Evolutionary conservation across 2,329 filamentous ascomycete genomes (phyloP).

Genomic region (Reticulascus tulasneorum): DNA sequence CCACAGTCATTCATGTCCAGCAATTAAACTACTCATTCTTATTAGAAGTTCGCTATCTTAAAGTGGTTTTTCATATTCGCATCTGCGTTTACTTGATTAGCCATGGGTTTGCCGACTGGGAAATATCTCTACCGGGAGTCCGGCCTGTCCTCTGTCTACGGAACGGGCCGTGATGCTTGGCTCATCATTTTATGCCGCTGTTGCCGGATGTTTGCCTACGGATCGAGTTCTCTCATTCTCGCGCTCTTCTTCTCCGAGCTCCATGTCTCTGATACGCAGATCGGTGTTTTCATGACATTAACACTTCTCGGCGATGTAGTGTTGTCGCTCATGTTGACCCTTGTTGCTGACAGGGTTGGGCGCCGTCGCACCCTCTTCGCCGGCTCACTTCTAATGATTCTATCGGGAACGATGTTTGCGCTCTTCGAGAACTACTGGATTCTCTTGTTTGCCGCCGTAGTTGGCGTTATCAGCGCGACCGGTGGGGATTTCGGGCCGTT

Average conservation of each 20-base stretch:
- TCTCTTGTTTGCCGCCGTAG: slow-evolving; percentile 51
- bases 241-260: slow-evolving; percentile 58
- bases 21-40: too few relatives aligned
- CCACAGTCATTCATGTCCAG: too few relatives aligned
- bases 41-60: too few relatives aligned
- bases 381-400: slow-evolving; percentile 53
- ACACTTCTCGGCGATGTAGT: slow-evolving; percentile 59
- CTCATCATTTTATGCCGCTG: slow-evolving; percentile 49
- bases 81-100: too few relatives aligned
- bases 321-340: slow-evolving; percentile 52
- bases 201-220: slow-evolving; percentile 59
- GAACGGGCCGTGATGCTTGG: slow-evolving; percentile 45
- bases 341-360: slow-evolving; percentile 56
- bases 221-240: slow-evolving; percentile 55
- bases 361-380: slow-evolving; percentile 49
- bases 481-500: slow-evolving; percentile 67
- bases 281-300: slow-evolving; percentile 62
- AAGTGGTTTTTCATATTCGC: too few relatives aligned
- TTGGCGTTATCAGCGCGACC: slow-evolving; percentile 58
- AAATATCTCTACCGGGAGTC: slow-evolving; percentile 43
- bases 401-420: slow-evolving; percentile 51
- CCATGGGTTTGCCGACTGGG: too few relatives aligned
- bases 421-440: slow-evolving; percentile 56
- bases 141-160: slow-evolving; percentile 41
- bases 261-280: slow-evolving; percentile 51